These are phyloP conservation scores for Parastagonospora avenae DNA, from an alignment of 2,329 filamentous ascomycete species.

Conservation along the genomic window DNA sequence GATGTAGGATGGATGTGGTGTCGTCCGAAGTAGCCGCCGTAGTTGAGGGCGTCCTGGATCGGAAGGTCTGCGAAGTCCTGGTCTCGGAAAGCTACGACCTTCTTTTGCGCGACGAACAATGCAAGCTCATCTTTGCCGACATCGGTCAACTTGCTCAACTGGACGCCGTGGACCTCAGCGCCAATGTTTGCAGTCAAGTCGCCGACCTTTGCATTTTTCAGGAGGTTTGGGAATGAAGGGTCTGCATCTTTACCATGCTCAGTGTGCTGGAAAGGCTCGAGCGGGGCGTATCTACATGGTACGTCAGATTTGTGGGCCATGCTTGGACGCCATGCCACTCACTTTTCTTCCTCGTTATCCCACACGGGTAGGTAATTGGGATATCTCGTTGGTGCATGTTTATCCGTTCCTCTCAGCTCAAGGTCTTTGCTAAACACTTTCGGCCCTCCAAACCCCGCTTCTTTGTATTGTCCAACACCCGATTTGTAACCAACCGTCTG, in stretches of 20 bases:
- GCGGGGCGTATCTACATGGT: slow-evolving; percentile 61
- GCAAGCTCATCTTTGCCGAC: slow-evolving; percentile 79
- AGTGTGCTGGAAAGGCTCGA: slow-evolving; percentile 72
- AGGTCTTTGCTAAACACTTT: slow-evolving; percentile 54
- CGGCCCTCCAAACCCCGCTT: slow-evolving; percentile 51
- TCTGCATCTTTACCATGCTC: slow-evolving; percentile 80
- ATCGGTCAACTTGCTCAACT: slow-evolving; percentile 69
- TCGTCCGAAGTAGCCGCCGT: slow-evolving; percentile 77
- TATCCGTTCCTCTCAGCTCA: slow-evolving; percentile 60
- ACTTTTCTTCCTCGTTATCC: slow-evolving; percentile 60
- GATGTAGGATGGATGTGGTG: slow-evolving; percentile 83
- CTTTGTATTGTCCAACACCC: slow-evolving; percentile 46
- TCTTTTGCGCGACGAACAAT: slow-evolving; percentile 74
- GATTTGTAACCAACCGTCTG: slow-evolving; percentile 34
- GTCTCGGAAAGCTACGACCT: slow-evolving; percentile 75
- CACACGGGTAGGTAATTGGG: slow-evolving; percentile 76
- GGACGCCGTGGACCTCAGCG: slow-evolving; percentile 71
- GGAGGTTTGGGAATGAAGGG: slow-evolving; percentile 69
- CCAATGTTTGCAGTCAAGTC: slow-evolving; percentile 76
- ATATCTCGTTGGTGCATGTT: slow-evolving; percentile 64
- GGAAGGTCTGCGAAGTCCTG: slow-evolving; percentile 71
- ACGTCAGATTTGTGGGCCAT: slow-evolving; percentile 9
- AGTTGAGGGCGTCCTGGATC: slow-evolving; percentile 71
- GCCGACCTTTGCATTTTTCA: slow-evolving; percentile 59
- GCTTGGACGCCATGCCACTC: slow-evolving; percentile 1